Percentiles rank a stretch among this genome's conserved stretches.
phyloP scores from a whole-genome alignment of 805 yeast species.

The Torulaspora delbrueckii region DNA sequence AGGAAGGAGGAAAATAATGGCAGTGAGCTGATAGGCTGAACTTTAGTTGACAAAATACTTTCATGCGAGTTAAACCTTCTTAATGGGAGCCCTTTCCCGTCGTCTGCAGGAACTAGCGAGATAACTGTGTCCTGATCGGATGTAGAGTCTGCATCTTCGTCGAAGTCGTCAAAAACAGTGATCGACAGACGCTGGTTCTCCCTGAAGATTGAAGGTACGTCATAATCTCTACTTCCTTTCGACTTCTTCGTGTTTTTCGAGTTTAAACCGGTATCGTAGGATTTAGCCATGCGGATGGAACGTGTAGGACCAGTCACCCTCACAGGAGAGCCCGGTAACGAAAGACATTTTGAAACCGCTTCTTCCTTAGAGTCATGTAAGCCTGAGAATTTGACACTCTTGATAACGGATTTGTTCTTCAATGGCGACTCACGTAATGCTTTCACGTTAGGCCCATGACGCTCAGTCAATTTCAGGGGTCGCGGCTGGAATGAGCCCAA shows the following conservation, averaged over 20 bases:
- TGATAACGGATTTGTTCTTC: conserved; percentile 5
- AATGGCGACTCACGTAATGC: conserved; percentile 10
- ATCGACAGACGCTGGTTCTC: conserved; percentile 35
- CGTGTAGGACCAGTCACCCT: conserved; percentile 3
- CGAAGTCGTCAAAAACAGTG: conserved; percentile 28
- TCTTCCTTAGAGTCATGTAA: not conserved
- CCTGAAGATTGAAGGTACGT: conserved; percentile 25
- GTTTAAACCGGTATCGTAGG: conserved; percentile 29
- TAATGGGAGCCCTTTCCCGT: conserved; percentile 16
- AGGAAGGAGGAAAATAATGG: conserved; percentile 8
- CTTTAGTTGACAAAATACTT: conserved; percentile 27
- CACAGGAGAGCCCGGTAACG: conserved; percentile 26
- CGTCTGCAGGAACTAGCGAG: conserved; percentile 15
- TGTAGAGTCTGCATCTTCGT: conserved; percentile 13
- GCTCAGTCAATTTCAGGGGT: conserved; percentile 27
- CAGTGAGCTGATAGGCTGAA: conserved; percentile 3
- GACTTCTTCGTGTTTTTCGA: conserved; percentile 6
- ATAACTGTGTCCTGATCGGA: conserved; percentile 29
- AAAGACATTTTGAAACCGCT: conserved; percentile 9
- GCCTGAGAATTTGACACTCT: conserved; percentile 4
- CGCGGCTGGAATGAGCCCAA: conserved; percentile 12
- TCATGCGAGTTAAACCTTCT: conserved; percentile 34
- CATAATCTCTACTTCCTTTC: conserved; percentile 6
- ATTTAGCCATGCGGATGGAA: conserved; percentile 23
- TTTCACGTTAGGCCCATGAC: conserved; percentile 11